phyloP scores from a whole-genome alignment of 1,284 basidiomycete genomes.

The Gomphus sp. region DNA sequence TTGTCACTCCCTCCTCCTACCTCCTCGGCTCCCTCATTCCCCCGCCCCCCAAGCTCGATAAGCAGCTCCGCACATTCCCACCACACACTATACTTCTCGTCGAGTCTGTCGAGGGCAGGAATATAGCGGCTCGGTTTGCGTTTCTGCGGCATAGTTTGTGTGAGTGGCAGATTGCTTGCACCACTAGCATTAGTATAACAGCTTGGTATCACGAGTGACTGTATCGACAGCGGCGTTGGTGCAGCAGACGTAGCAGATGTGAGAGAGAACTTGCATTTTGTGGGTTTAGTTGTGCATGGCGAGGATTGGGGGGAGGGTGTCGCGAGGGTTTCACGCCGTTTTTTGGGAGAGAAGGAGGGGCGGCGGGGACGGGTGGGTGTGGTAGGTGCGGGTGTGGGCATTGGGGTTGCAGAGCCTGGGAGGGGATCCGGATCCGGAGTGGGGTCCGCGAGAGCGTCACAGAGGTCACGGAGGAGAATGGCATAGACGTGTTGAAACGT shows the following conservation, averaged over 20 bases:
- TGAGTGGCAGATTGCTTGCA: no score
- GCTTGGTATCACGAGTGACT: no score
- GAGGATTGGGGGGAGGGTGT: constrained; percentile 9
- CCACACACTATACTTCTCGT: constrained; percentile 30
- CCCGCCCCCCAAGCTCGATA: constrained; percentile 31
- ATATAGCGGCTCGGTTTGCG: not conserved
- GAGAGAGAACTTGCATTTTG: constrained; percentile 10
- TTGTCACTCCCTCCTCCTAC: not conserved
- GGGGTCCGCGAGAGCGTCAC: constrained; percentile 10
- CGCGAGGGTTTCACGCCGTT: constrained; percentile 11
- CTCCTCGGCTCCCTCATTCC: not conserved
- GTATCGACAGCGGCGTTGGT: no score
- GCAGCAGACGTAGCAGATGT: constrained; percentile 8
- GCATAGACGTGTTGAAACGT: constrained; percentile 21
- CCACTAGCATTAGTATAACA: no score
- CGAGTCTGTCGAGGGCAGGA: constrained; percentile 21
- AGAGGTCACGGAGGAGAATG: constrained; percentile 12
- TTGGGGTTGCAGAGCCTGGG: no score
- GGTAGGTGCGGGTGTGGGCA: no score
- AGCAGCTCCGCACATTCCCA: constrained; percentile 41
- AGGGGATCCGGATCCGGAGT: not conserved
- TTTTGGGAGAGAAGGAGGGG: constrained; percentile 5
- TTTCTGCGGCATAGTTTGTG: not conserved
- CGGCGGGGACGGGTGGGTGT: not conserved
- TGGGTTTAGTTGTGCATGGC: constrained; percentile 3